A percentile compares a stretch with the other conserved stretches of the same genome.
Evolutionary conservation across 1,284 basidiomycete genomes (phyloP).

Genomic region (Pseudozyma flocculosa): DNA sequence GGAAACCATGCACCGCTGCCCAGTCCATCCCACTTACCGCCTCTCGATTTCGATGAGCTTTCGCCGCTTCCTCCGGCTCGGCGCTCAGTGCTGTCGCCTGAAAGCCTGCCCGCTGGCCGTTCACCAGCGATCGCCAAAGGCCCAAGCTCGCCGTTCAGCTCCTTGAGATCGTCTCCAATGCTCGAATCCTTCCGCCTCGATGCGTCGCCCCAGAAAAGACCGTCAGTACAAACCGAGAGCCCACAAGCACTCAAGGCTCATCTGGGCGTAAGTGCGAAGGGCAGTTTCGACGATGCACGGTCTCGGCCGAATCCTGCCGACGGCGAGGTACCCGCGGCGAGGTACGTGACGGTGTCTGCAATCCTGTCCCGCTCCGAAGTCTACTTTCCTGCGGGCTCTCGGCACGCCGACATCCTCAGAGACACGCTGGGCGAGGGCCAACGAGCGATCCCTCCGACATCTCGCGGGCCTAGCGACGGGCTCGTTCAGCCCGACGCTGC

Average conservation of each 20-base stretch:
- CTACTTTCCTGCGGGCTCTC: conserved; percentile 25
- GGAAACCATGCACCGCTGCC: background rate
- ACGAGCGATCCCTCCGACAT: no score
- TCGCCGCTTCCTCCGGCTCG: conserved; percentile 19
- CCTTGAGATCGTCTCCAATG: background rate
- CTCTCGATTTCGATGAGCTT: conserved; percentile 27
- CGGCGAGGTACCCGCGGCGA: background rate
- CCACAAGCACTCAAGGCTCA: background rate
- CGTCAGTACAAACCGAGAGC: background rate
- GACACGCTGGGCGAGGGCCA: background rate
- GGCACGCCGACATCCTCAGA: conserved; percentile 19
- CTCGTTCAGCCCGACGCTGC: no score
- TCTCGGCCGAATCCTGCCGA: no score
- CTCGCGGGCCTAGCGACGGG: no score
- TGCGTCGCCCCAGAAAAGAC: conserved; percentile 6
- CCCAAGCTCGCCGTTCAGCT: background rate
- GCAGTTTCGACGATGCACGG: no score
- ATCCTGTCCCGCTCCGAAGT: conserved; percentile 45
- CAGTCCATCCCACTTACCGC: background rate
- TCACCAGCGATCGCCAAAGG: no score
- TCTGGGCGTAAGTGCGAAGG: no score
- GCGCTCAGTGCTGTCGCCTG: background rate
- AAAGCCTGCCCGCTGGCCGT: background rate
- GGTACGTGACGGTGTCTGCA: conserved; percentile 45
- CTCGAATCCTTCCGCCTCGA: conserved; percentile 22